Percentiles rank a stretch among this genome's conserved stretches.
These are phyloP conservation scores for Fistulifera pelliculosa DNA, from an alignment of 108 stramenopile genomes.

Conservation along the genomic window DNA sequence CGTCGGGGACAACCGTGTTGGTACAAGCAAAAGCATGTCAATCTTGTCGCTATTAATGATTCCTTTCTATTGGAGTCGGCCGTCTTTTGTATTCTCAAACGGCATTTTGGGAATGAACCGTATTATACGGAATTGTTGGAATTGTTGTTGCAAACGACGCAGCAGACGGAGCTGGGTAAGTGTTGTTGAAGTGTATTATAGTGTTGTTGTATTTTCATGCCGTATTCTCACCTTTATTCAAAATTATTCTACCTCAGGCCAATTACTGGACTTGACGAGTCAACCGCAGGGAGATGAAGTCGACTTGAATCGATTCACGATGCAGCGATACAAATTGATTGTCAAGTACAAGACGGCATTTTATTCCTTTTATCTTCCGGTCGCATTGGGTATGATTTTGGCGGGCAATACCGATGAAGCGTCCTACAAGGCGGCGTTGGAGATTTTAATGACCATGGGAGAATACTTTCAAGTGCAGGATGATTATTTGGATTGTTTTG, in stretches of 20 bases:
- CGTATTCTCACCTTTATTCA: not conserved
- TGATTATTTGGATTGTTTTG: constrained; percentile 98
- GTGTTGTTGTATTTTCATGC: constrained; percentile 51
- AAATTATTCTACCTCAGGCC: constrained; percentile 55
- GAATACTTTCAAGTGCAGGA: constrained; percentile 99
- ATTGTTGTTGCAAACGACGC: constrained; percentile 57
- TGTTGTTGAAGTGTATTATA: not conserved
- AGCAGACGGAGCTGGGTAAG: constrained; percentile 82
- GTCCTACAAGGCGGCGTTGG: constrained; percentile 27
- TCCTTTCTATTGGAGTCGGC: constrained; percentile 87
- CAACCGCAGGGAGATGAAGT: constrained; percentile 12
- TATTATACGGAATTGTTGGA: constrained; percentile 43
- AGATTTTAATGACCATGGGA: constrained; percentile 65
- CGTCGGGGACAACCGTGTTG: constrained; percentile 98
- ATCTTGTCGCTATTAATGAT: constrained; percentile 60
- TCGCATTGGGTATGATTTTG: constrained; percentile 71
- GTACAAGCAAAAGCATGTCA: constrained; percentile 59
- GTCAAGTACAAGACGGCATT: constrained; percentile 99
- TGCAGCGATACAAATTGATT: constrained; percentile 78
- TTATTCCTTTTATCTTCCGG: constrained; percentile 96
- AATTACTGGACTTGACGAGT: constrained; percentile 76
- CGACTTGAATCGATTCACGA: constrained; percentile 72
- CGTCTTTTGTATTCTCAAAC: constrained; percentile 77
- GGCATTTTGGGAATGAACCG: constrained; percentile 37
- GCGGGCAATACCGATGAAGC: constrained; percentile 24